A percentile compares a stretch with the other conserved stretches of the same genome.
Evolutionary conservation across 345 rosid genomes (phyloP).

Genomic region (Pistacia integerrima): DNA sequence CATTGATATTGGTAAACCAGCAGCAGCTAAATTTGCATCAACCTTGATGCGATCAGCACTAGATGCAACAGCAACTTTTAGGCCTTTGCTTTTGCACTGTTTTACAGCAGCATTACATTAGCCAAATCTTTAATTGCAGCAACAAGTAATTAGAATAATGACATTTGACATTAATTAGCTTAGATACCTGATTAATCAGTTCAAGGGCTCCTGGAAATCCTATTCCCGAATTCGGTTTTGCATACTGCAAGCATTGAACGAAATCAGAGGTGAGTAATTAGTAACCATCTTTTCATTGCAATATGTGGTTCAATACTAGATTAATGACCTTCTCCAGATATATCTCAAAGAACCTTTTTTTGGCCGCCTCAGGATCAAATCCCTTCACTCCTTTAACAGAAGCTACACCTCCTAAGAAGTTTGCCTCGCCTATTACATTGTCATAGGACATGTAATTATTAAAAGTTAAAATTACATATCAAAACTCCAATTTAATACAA

Average conservation of each 20-base stretch:
- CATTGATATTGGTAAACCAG: slow-evolving; percentile 72
- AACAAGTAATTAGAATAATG: slow-evolving; percentile 1
- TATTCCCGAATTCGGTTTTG: slow-evolving; percentile 93
- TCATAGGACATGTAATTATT: background rate
- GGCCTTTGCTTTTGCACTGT: slow-evolving; percentile 85
- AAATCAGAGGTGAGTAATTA: slow-evolving; percentile 8
- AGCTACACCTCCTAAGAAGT: slow-evolving; percentile 92
- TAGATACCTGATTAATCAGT: slow-evolving; percentile 78
- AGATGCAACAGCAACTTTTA: slow-evolving; percentile 95
- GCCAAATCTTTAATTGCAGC: background rate
- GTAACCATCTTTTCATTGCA: background rate
- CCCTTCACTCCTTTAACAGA: slow-evolving; percentile 73
- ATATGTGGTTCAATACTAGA: slow-evolving; percentile 2
- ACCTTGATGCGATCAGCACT: slow-evolving; percentile 98
- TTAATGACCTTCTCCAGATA: slow-evolving; percentile 77
- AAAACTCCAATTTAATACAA: background rate
- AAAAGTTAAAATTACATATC: background rate
- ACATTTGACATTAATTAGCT: background rate
- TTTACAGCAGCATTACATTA: slow-evolving; percentile 14
- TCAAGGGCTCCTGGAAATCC: slow-evolving; percentile 95
- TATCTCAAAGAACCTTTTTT: slow-evolving; percentile 88
- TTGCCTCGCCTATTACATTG: slow-evolving; percentile 73
- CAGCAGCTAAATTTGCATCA: slow-evolving; percentile 91
- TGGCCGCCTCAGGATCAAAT: slow-evolving; percentile 65
- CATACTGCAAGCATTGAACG: slow-evolving; percentile 49